Base-by-base conservation (phyloP, 2,329 filamentous ascomycete species). In the Claviceps sorghi region DNA sequence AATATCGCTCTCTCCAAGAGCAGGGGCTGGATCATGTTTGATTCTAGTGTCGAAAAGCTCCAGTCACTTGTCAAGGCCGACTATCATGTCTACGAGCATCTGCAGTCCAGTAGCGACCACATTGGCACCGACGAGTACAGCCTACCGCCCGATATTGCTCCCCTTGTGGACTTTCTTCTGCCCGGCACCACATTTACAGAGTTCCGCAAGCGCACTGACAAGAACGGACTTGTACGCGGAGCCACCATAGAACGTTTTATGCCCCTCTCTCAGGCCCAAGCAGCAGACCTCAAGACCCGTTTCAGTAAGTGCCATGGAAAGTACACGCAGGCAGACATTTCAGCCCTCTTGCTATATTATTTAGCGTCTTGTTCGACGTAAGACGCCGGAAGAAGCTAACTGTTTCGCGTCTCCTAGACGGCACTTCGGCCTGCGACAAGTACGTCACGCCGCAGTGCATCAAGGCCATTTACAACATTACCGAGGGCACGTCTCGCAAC, bases 371-470 rank as follows among this genome's bases (percentile, higher is more conserved):
- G 19, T 3, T 26, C 6, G 3, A 26, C 21, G 21, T 26, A 26
- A 22, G 22, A 49, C 32, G 17, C 11, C 21, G 21, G 26, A 26
- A 22, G 22, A 49, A 46, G 17, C 11, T 26, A 36, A 29, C 26
- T 17, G 10, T 40, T 26, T 17, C 8, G 13, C 34, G 11, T 15
- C 34, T 38, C 19, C 38, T 34, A 47, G 57, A 50, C 19, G 26
- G 48, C 17, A 58, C 53, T 4, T 19, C 44, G 4, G 44, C 51
- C 29, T 83, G 80, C 59, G 72, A 77, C 57, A 63, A 65, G 15
- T 72, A 74, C 59, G 79, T 82, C 56, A 81, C 77, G 0, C 76
- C 78, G 0, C 70, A 71, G 43, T 83, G 79, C 58, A 68, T 80
- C 49, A 69, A 70, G 44, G 70, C 74, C 5, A 64, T 77, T 21